phyloP scores from a whole-genome alignment of 805 yeast species.

The Candida stauntonica region DNA sequence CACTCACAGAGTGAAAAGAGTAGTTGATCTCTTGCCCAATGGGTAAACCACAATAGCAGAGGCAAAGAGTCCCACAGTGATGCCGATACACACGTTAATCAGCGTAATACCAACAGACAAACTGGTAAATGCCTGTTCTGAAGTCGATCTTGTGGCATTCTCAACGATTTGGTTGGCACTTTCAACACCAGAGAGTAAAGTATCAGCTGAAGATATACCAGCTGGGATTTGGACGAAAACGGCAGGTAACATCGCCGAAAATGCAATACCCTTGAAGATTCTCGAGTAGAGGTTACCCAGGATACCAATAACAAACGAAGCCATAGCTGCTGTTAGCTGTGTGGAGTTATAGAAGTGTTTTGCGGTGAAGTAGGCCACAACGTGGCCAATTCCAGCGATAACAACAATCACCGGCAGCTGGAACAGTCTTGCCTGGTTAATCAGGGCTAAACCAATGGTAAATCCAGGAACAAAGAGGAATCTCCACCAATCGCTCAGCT shows the following conservation, averaged over 20 bases:
- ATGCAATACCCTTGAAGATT: conserved; percentile 85
- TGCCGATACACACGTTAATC: conserved; percentile 92
- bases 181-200: conserved; percentile 75
- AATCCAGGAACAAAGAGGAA: conserved; percentile 80
- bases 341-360: conserved; percentile 67
- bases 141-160: conserved; percentile 17
- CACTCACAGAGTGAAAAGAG: conserved; percentile 74
- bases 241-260: conserved; percentile 93
- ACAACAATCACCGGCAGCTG: conserved; percentile 85
- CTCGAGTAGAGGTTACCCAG: conserved; percentile 87
- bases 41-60: conserved; percentile 91
- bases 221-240: conserved; percentile 93
- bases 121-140: conserved; percentile 23
- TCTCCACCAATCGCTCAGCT: conserved; percentile 55
- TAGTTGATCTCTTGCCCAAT: conserved; percentile 83
- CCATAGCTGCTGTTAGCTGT: conserved; percentile 84
- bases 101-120: conserved; percentile 71
- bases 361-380: conserved; percentile 78
- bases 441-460: conserved; percentile 55
- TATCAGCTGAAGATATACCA: conserved; percentile 88
- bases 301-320: conserved; percentile 87
- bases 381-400: conserved; percentile 76
- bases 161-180: conserved; percentile 67
- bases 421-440: conserved; percentile 79
- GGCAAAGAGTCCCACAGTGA: conserved; percentile 88